A percentile compares a stretch with the other conserved stretches of the same genome.
Evolutionary conservation across 208 protist species (phyloP).

Genomic region (Acanthamoeba triangularis): DNA sequence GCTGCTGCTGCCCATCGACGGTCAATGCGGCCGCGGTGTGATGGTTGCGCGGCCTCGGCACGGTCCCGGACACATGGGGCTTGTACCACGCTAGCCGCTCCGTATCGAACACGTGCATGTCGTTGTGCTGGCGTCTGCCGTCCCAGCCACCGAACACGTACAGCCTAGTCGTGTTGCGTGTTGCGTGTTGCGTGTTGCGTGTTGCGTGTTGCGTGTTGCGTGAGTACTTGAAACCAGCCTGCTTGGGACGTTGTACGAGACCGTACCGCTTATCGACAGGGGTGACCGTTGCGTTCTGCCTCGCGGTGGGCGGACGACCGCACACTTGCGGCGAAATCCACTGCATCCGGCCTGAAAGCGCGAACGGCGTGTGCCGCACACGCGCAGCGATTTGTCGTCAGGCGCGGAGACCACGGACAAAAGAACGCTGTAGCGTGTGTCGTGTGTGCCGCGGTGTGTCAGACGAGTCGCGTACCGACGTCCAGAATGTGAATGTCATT

Average conservation of each 20-base stretch:
- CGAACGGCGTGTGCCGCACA: background rate
- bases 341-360: conserved; percentile 16
- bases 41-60: conserved; percentile 73
- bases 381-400: too few species aligned
- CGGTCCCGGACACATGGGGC: conserved; percentile 67
- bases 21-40: conserved; percentile 41
- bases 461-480: background rate
- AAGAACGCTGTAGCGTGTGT: background rate
- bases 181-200: background rate
- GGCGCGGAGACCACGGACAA: background rate
- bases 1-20: conserved; percentile 33
- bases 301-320: conserved; percentile 56
- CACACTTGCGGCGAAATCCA: conserved; percentile 1
- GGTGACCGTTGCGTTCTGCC: conserved; percentile 71
- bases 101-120: conserved; percentile 73
- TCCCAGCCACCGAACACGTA: conserved; percentile 76
- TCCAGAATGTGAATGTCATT: conserved; percentile 71
- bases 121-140: conserved; percentile 71
- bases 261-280: conserved; percentile 64
- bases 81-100: conserved; percentile 63
- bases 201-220: background rate
- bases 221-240: background rate
- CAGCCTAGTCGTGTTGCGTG: background rate
- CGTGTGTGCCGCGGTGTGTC: background rate
- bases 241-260: background rate